These are phyloP conservation scores for Syncephalis plumigaleata DNA, from an alignment of 371 early-diverging fungal genomes.

Conservation along the genomic window DNA sequence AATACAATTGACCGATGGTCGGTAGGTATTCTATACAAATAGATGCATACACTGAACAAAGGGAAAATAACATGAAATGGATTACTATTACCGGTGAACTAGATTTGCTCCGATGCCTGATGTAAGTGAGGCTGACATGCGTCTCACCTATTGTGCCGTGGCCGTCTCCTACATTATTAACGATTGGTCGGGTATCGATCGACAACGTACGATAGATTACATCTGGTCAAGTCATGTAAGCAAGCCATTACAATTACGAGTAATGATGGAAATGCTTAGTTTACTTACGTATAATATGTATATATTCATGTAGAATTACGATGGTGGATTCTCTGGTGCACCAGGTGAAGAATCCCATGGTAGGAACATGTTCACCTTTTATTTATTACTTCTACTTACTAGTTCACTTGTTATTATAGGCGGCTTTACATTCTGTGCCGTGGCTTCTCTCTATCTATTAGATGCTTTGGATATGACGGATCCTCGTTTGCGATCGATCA, in stretches of 20 bases:
- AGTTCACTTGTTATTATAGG: constrained; percentile 15
- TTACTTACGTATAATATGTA: not conserved
- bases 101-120: constrained; percentile 48
- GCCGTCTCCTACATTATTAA: constrained; percentile 62
- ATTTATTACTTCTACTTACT: not conserved
- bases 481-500: constrained; percentile 27
- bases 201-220: constrained; percentile 32
- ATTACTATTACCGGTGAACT: not conserved
- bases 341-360: constrained; percentile 81
- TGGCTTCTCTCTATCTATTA: constrained; percentile 69
- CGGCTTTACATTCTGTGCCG: constrained; percentile 81
- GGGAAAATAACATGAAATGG: too few relatives aligned
- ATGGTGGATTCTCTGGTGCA: constrained; percentile 64
- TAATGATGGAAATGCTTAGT: too few relatives aligned
- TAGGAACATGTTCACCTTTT: constrained; percentile 4
- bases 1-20: constrained; percentile 60
- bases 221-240: constrained; percentile 43
- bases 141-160: constrained; percentile 84
- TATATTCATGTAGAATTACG: constrained; percentile 32
- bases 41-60: constrained; percentile 3
- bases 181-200: constrained; percentile 75
- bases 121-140: constrained; percentile 62
- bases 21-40: constrained; percentile 23
- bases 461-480: constrained; percentile 33
- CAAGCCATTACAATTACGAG: not conserved